These are phyloP conservation scores for Pestalotiopsis sp. DNA, from an alignment of 2,329 filamentous ascomycete species.

Conservation along the genomic window DNA sequence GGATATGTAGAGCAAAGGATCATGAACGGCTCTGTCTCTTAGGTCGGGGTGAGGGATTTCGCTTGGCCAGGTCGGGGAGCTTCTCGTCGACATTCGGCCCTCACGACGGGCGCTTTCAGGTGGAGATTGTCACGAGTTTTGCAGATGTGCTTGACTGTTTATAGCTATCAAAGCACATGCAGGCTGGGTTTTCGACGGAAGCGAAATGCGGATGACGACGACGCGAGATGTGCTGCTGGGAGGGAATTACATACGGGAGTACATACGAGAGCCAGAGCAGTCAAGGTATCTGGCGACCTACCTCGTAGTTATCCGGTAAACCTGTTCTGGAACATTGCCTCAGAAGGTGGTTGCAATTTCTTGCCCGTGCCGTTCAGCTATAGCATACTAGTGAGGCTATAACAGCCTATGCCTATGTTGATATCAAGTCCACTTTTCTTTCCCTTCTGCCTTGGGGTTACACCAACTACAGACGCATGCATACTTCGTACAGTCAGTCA, in stretches of 20 bases:
- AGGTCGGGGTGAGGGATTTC: not conserved
- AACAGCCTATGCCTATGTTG: not conserved
- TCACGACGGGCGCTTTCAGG: not conserved
- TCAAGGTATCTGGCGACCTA: not conserved
- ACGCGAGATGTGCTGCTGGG: not conserved
- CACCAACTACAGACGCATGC: not conserved
- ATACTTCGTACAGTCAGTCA: not conserved
- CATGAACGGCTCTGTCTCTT: not conserved
- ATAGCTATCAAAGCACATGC: not conserved
- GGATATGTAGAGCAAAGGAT: not conserved
- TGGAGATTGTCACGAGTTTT: not conserved
- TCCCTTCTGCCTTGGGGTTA: not conserved
- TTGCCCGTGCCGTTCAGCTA: not conserved
- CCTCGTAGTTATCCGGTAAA: not conserved
- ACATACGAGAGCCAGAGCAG: not conserved
- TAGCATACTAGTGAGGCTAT: not conserved
- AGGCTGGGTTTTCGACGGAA: not conserved
- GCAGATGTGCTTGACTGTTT: not conserved
- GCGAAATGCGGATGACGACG: not conserved
- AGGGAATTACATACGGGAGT: not conserved
- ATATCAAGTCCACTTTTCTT: not conserved
- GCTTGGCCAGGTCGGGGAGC: not conserved
- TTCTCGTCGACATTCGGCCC: not conserved
- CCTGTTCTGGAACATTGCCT: not conserved
- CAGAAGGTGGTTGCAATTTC: not conserved